Evolutionary conservation across 495 filamentous ascomycete genomes (phyloP), one percentile per base, ranked within the genome.

Genomic region (Cladorrhinum samala): DNA sequence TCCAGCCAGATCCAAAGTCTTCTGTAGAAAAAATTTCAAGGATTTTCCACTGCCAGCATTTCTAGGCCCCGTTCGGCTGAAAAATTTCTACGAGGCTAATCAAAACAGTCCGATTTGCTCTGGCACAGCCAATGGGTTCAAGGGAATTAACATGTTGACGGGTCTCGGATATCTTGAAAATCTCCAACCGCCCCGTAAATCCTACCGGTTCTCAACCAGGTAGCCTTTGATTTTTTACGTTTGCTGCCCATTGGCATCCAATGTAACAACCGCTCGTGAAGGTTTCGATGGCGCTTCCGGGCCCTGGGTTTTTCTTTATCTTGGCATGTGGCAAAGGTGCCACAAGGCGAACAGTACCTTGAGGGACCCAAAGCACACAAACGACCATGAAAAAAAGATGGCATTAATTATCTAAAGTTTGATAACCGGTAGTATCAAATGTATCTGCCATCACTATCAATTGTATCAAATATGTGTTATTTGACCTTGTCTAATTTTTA

Each of bases 61-160:
- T 48, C 54, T 20, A 53, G 52, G 58, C 55, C 47, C 50, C 55
- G 63, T 56, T 63, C 63, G 60, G 60, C 56, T 64, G 56, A 61
- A 64, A 46, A 36, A 49, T 60, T 60, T 50, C 61, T 60, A 63
- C 55, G 55, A 59, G 52, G 36, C 48, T 51, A 41, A 49, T 30
- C 24, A 61, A 59, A 61, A 65, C 55, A 54, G 40, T 58, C 54
- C 52, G 56, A 52, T 9, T 17, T 25, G 19, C 21, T 13, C 19
- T 13, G 2, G n/a, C 7, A 6, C 52, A 46, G 44, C 63, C 56
- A 63, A 59, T 66, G 48, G 49, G 33, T 23, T 20, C 1, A 1
- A 9, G 38, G 24, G 47, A 53, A 54, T 58, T 63, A 49, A 30
- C 20, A 17, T 41, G 39, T 41, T 14, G 17, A 18, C 20, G 17